Percentiles rank a stretch among this genome's conserved stretches.
These are phyloP conservation scores for Aspergillus ustus DNA, from an alignment of 2,329 filamentous ascomycete species.

Conservation along the genomic window DNA sequence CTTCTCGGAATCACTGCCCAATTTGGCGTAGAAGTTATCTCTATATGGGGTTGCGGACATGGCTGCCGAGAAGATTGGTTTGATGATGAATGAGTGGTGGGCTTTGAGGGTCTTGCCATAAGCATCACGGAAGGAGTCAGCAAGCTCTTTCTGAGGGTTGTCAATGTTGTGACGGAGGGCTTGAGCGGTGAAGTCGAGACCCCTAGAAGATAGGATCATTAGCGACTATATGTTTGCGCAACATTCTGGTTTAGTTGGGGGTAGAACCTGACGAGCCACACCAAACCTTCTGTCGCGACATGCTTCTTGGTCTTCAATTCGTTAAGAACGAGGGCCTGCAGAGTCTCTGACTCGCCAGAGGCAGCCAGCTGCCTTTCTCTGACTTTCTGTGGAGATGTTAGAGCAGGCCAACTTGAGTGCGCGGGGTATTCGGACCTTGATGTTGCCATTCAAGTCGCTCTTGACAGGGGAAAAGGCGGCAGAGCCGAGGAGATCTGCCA, in stretches of 20 bases:
- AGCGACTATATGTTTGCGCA: neutral
- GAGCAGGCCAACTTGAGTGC: constrained; percentile 5
- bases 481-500: constrained; percentile 62
- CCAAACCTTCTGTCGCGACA: constrained; percentile 81
- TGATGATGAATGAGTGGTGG: constrained; percentile 86
- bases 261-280: constrained; percentile 84
- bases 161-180: constrained; percentile 78
- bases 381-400: constrained; percentile 70
- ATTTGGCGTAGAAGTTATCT: constrained; percentile 88
- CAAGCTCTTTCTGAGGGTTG: constrained; percentile 73
- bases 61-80: constrained; percentile 89
- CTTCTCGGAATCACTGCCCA: constrained; percentile 60
- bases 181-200: constrained; percentile 89
- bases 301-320: constrained; percentile 92
- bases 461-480: constrained; percentile 90
- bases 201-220: constrained; percentile 57
- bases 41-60: constrained; percentile 94
- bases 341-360: constrained; percentile 76
- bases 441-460: constrained; percentile 86
- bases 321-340: constrained; percentile 83
- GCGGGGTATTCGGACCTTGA: constrained; percentile 66
- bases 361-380: constrained; percentile 78
- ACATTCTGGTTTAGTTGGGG: neutral
- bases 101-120: constrained; percentile 89
- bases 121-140: constrained; percentile 81